A percentile compares a stretch with the other conserved stretches of the same genome.
phyloP scores from a whole-genome alignment of 208 protist species.

The Wallacemonas collosoma region DNA sequence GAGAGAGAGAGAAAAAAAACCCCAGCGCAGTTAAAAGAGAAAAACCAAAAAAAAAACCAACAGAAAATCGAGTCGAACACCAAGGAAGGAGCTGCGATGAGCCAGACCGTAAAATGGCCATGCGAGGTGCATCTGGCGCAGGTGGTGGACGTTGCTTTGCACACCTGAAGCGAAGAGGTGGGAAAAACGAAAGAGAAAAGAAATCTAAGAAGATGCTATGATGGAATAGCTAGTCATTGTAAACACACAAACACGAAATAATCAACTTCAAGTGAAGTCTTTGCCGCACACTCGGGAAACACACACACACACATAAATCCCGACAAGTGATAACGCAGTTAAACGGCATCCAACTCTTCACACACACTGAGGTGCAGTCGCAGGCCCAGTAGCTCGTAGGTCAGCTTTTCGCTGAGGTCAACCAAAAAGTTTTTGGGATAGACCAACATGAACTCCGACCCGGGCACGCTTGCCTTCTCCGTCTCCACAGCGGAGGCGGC shows the following conservation, averaged over 20 bases:
- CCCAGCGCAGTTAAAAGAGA: slow-evolving; percentile 1
- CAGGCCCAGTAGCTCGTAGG: slow-evolving; percentile 60
- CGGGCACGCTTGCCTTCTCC: not conserved
- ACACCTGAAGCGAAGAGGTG: no score
- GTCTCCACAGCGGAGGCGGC: not conserved
- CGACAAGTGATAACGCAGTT: not conserved
- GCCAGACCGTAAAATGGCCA: not conserved
- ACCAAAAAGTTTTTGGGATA: slow-evolving; percentile 74
- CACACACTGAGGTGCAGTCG: slow-evolving; percentile 67
- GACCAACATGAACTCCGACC: slow-evolving; percentile 31
- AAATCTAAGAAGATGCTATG: no score
- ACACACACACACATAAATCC: no score
- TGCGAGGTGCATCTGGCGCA: no score
- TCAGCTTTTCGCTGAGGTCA: slow-evolving; percentile 57
- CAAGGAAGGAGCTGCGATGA: not conserved
- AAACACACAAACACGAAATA: no score
- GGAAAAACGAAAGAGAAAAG: no score
- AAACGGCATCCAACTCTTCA: slow-evolving; percentile 67
- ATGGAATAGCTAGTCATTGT: no score
- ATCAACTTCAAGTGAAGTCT: no score
- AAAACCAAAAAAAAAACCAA: slow-evolving; percentile 9
- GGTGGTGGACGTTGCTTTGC: no score
- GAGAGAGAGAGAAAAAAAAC: no score
- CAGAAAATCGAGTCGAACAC: not conserved
- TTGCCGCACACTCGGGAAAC: no score